Percentiles rank a stretch among this genome's conserved stretches.
phyloP scores from a whole-genome alignment of 169 alveolate species.

The Plasmodium malariae region DNA sequence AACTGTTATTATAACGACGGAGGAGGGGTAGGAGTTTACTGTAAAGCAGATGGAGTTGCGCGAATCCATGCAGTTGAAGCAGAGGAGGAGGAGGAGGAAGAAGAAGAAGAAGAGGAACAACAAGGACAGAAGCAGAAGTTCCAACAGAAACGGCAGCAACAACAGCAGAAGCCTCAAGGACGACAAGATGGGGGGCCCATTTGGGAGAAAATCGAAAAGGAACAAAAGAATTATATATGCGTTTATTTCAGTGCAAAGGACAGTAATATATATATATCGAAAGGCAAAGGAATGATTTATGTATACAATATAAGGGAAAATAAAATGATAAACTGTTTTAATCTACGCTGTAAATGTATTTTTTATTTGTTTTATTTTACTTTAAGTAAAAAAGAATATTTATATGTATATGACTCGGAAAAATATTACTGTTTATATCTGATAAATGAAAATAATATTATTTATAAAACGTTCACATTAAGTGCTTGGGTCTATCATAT shows the following conservation, averaged over 20 bases:
- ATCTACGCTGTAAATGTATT: slow-evolving; percentile 39
- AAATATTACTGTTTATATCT: slow-evolving; percentile 34
- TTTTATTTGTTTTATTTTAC: slow-evolving; percentile 30
- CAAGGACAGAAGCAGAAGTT: no score
- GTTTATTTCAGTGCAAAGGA: slow-evolving; percentile 15
- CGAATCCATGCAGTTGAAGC: neutral
- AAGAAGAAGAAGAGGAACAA: neutral
- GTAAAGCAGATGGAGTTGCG: no score
- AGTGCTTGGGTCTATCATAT: slow-evolving; percentile 57
- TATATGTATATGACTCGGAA: slow-evolving; percentile 62
- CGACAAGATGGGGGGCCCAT: neutral
- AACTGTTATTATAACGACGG: no score
- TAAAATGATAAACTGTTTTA: neutral
- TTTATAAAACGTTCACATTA: slow-evolving; percentile 59
- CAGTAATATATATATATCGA: slow-evolving; percentile 42
- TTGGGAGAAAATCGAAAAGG: neutral
- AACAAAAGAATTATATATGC: slow-evolving; percentile 23
- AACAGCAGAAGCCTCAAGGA: no score
- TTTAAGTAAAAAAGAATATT: slow-evolving; percentile 25
- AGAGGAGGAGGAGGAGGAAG: neutral
- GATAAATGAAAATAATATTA: neutral
- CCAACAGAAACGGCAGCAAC: no score
- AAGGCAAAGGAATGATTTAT: slow-evolving; percentile 25
- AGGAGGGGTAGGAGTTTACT: no score
- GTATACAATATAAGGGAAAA: slow-evolving; percentile 35